Evolutionary conservation across 306 rosid species (phyloP), one percentile per base, ranked within the genome.

Genomic region (Fragaria ananassa): DNA sequence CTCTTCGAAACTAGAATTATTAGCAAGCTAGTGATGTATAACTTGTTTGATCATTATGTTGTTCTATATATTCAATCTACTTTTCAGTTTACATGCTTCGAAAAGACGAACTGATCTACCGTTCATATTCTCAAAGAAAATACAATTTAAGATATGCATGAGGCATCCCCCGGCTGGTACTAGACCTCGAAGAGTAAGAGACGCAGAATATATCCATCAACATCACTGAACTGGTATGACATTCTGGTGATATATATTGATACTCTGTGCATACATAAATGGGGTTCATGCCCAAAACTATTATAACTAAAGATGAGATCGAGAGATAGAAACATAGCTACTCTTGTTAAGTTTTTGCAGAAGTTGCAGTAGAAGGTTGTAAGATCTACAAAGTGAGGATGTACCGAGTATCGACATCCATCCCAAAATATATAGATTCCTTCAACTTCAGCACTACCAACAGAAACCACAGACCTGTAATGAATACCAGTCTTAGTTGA

Each of bases 231-330:
- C 69, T 37, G 41, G 45, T 64, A 64, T 64, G 69, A 64, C 69
- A 64, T 64, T 18, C 13, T 64, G 14, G 25, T 18, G 25, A 17
- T 65, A 65, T 37, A 37, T 37, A 37, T 4, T 37, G 18, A 65
- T 60, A 13, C 17, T 60, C 44, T 65, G 25, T 19, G 23, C 21
- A 35, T 56, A 41, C 57, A 57, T 56, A 31, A 62, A 62, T 62
- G 21, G 21, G 76, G 23, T 13, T 4, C 67, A 72, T 72, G 76
- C 67, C 67, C 50, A 54, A 56, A 42, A 58, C 77, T 21, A 73
- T 39, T 23, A 42, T 39, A 23, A 73, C 46, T 73, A 41, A 35
- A 58, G 35, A 14, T 21, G 49, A 39, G 54, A 56, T 68, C 21
- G 77, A 57, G 34, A 21, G 47, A 29, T 58, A 65, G 61, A 58